phyloP scores from a whole-genome alignment of 1,284 basidiomycete genomes.

The Coriolopsis trogii region DNA sequence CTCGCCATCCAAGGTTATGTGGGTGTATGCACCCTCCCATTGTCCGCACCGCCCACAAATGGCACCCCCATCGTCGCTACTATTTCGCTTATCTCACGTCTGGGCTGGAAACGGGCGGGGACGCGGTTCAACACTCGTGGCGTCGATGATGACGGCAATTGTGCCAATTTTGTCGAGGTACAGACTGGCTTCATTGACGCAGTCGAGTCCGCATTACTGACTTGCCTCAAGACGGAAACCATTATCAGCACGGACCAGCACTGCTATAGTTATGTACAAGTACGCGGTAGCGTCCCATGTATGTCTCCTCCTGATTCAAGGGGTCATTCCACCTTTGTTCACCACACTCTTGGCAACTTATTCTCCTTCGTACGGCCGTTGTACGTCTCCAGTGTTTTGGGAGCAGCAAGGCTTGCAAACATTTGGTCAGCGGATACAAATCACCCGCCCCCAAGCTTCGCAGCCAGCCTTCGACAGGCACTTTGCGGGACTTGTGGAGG shows the following conservation, averaged over 20 bases:
- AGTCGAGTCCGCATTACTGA: slow-evolving; percentile 11
- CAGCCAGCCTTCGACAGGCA: slow-evolving; percentile 97
- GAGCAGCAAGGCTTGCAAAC: slow-evolving; percentile 94
- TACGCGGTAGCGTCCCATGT: slow-evolving; percentile 93
- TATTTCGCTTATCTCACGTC: slow-evolving; percentile 80
- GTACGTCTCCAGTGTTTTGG: slow-evolving; percentile 80
- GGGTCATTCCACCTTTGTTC: slow-evolving; percentile 14
- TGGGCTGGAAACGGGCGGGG: slow-evolving; percentile 95
- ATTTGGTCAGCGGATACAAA: slow-evolving; percentile 88
- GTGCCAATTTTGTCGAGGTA: slow-evolving; percentile 97
- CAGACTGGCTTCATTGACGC: neutral
- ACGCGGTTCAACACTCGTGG: slow-evolving; percentile 98
- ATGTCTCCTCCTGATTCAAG: slow-evolving; percentile 40
- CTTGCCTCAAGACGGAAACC: slow-evolving; percentile 76
- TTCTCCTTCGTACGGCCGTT: slow-evolving; percentile 10
- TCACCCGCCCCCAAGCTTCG: slow-evolving; percentile 93
- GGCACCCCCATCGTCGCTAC: slow-evolving; percentile 69
- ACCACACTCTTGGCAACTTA: slow-evolving; percentile 17
- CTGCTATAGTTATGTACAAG: slow-evolving; percentile 89
- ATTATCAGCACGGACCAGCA: slow-evolving; percentile 85
- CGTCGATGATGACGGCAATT: slow-evolving; percentile 96
- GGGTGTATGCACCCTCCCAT: slow-evolving; percentile 70
- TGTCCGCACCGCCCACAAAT: slow-evolving; percentile 74
- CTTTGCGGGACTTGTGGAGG: slow-evolving; percentile 82
- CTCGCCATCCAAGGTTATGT: slow-evolving; percentile 94